These are phyloP conservation scores for Metschnikowia amazonensis DNA, from an alignment of 805 yeast genomes.

Conservation along the genomic window DNA sequence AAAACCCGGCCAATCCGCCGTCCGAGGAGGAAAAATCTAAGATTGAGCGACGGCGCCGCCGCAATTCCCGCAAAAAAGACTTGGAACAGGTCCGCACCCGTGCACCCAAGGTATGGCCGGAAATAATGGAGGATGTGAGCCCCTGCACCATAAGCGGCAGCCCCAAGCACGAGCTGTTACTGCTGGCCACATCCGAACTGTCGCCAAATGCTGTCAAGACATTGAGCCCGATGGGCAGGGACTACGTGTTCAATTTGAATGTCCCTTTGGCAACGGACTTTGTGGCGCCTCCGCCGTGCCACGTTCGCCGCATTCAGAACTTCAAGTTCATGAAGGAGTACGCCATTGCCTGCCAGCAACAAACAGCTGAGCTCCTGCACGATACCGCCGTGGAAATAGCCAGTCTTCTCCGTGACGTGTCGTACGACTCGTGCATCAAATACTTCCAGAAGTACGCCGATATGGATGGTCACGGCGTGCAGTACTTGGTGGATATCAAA, in stretches of 20 bases:
- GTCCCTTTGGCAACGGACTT: conserved; percentile 10
- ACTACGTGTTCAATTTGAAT: conserved; percentile 6
- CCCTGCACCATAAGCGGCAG: neutral
- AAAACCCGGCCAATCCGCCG: conserved; percentile 44
- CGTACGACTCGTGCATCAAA: conserved; percentile 6
- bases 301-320: conserved; percentile 8
- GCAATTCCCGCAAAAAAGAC: conserved; percentile 10
- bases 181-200: conserved; percentile 3
- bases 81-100: neutral
- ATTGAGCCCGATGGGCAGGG: neutral
- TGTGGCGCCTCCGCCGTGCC: conserved; percentile 8
- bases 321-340: conserved; percentile 9
- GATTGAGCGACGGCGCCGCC: conserved; percentile 28
- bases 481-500: conserved; percentile 11
- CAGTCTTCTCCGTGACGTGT: conserved; percentile 4
- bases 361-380: conserved; percentile 5
- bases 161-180: conserved; percentile 1
- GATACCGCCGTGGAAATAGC: neutral
- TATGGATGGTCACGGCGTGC: conserved; percentile 11
- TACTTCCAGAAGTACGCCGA: conserved; percentile 10
- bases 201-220: conserved; percentile 2
- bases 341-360: conserved; percentile 7
- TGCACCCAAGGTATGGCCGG: neutral
- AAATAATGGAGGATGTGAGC: neutral
- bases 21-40: conserved; percentile 33